Conservation (phyloP, 768 basidiomycete genomes). For the Chalciporus sphaerocephalus region DNA sequence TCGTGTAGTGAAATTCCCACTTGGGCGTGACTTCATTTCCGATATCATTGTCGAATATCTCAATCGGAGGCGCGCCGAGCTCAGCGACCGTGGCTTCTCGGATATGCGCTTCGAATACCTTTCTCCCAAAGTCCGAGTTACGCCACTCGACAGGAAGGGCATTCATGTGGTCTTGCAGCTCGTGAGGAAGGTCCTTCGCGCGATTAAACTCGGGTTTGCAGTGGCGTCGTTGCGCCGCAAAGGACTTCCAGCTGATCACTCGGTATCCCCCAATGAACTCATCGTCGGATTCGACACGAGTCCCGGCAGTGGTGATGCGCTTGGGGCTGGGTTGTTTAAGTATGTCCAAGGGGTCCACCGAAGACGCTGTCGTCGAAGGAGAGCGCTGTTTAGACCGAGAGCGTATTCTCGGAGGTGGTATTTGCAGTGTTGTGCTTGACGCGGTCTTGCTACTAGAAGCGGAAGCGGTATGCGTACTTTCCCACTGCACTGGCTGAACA, state of each 20-base stretch:
- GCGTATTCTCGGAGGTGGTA: neutral
- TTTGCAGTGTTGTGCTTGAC: conserved; percentile 14
- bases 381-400: neutral
- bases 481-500: conserved; percentile 11
- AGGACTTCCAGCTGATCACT: conserved; percentile 23
- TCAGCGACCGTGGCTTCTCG: conserved; percentile 62
- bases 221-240: conserved; percentile 13
- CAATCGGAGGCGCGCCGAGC: conserved; percentile 62
- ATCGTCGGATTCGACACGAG: neutral
- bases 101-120: conserved; percentile 63
- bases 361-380: neutral
- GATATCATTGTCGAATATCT: conserved; percentile 56
- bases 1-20: conserved; percentile 88
- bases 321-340: neutral
- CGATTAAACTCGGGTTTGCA: conserved; percentile 24
- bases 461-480: neutral
- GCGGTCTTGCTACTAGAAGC: conserved; percentile 12
- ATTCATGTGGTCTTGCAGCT: conserved; percentile 66
- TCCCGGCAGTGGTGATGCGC: neutral
- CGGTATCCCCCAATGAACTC: conserved; percentile 7
- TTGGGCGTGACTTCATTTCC: conserved; percentile 68
- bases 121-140: conserved; percentile 40
- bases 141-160: conserved; percentile 39
- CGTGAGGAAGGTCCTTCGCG: conserved; percentile 54
- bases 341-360: neutral